Base-by-base conservation (phyloP, 2,329 filamentous ascomycete genomes). In the Akanthomyces muscarius region DNA sequence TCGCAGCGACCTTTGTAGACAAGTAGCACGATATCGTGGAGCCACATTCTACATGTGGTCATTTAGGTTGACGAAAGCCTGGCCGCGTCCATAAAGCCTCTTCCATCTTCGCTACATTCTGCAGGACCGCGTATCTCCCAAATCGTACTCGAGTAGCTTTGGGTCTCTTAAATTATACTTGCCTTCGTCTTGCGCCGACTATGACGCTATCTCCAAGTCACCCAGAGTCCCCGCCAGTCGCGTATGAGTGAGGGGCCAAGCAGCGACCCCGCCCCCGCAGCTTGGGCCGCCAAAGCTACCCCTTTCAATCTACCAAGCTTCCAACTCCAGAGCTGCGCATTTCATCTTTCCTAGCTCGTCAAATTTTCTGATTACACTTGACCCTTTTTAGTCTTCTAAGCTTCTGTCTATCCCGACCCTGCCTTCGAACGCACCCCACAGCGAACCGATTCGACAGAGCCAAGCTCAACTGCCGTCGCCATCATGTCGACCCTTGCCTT, bases 401-500 rank as follows among this genome's bases (percentile, higher is more conserved):
- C 56, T 28, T n/a, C 47, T 21, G 21, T 38, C 23, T 21, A 4
- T 16, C 30, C 28, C 33, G 33, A 36, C 33, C 5, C 30, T 36
- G 45, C 16, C 21, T 7, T 11, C 10, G 33, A 28, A 5, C 21
- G 33, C 56, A 30, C 44, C 3, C 33, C 6, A 33, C 5, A 23
- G 21, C 21, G 10, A 38, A n/a, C 14, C n/a, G 14, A 58, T 41
- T 57, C 56, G 44, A 58, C n/a, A 11, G 11, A 48, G 18, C 56
- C 23, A 42, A 57, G 54, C 41, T 36, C 36, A 5, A n/a, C 45
- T 28, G 25, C n/a, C 25, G 10, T 16, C 28, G 18, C 23, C 52
- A 53, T 30, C 41, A 21, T 25, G 64, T 70, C 65, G 65, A 77
- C 77, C 72, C 73, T 74, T 53, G 77, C 80, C 60, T 83, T 80